phyloP scores from a whole-genome alignment of 345 rosid species.

The Gossypium mustelinum region DNA sequence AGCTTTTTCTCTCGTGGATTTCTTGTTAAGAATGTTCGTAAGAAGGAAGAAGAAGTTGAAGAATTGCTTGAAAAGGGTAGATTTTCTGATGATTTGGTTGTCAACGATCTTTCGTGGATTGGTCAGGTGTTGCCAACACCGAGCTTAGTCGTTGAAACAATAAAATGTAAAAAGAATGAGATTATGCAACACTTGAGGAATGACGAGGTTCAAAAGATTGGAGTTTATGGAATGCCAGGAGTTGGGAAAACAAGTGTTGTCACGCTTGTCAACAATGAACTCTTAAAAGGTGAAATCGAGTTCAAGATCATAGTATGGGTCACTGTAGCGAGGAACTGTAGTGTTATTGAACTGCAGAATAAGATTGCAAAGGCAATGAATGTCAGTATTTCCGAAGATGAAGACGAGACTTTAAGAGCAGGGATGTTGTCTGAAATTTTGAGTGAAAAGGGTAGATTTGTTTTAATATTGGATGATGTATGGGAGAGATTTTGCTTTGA shows the following conservation, averaged over 20 bases:
- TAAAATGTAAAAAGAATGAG: neutral
- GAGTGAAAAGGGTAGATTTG: neutral
- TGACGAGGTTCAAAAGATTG: neutral
- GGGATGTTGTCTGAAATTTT: neutral
- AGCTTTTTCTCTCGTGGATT: neutral
- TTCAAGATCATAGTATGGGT: conserved; percentile 19
- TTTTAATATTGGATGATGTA: conserved; percentile 9
- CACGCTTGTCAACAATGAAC: conserved; percentile 15
- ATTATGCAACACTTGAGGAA: conserved; percentile 10
- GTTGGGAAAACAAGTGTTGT: conserved; percentile 15
- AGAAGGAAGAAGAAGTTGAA: neutral
- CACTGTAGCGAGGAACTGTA: conserved; percentile 13
- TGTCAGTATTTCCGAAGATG: neutral
- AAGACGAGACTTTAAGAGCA: conserved; percentile 11
- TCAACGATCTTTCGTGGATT: neutral
- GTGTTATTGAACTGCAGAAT: conserved; percentile 6
- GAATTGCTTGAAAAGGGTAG: neutral
- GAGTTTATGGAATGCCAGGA: conserved; percentile 22
- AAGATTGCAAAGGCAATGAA: conserved; percentile 8
- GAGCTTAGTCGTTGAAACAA: neutral
- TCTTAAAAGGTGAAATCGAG: neutral
- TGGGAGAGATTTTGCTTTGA: conserved; percentile 2
- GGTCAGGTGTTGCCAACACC: neutral
- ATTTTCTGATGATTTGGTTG: neutral
- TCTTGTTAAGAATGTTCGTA: neutral